Base-by-base conservation (phyloP, 2,329 filamentous ascomycete species). In the Phaeoacremonium minimum region DNA sequence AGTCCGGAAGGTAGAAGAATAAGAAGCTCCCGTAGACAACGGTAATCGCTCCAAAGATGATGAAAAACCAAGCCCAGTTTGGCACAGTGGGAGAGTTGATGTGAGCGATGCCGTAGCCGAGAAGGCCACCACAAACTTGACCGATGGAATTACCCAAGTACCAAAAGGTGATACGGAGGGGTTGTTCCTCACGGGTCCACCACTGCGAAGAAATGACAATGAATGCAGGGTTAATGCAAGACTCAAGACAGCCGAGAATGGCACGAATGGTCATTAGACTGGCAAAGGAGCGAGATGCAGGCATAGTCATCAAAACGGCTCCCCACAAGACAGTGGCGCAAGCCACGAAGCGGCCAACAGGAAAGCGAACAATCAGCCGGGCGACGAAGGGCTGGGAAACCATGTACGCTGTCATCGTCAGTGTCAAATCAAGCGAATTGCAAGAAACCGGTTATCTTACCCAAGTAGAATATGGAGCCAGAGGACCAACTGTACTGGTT, bases 91-190 rank as follows among this genome's bases (percentile, higher is more conserved):
- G 18, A 20, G 41, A 46, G 4, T 49, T 43, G 11, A 59, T 52
- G 33, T 63, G 57, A 0, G 59, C 60, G 2, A 63, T 48, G 4
- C 53, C 58, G 15, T 57, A 63, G 3, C 54, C 56, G 2, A 61
- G 43, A 6, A 63, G 44, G 15, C 57, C 57, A 4, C 44, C 52
- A 5, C 41, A 16, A 4, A 46, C 42, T 14, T 46, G 40, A 6
- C 41, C 44, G n/a, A 44, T 17, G 7, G 37, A 41, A 19, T 46
- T 47, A 6, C 38, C 36, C 1, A 38, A 30, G 11, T 43, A 43
- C 42, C 47, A 45, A 3, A 36, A 37, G 5, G 35, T 40, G 18
- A 43, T 43, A 6, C 41, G 41, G 13, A 44, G 28, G 7, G 41
- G 41, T 15, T 43, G 41, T 22, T 43, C 32, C 11, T 36, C 26